A percentile compares a stretch with the other conserved stretches of the same genome.
Conservation (phyloP, 768 basidiomycete species). For the Leccinum subgranulosum region DNA sequence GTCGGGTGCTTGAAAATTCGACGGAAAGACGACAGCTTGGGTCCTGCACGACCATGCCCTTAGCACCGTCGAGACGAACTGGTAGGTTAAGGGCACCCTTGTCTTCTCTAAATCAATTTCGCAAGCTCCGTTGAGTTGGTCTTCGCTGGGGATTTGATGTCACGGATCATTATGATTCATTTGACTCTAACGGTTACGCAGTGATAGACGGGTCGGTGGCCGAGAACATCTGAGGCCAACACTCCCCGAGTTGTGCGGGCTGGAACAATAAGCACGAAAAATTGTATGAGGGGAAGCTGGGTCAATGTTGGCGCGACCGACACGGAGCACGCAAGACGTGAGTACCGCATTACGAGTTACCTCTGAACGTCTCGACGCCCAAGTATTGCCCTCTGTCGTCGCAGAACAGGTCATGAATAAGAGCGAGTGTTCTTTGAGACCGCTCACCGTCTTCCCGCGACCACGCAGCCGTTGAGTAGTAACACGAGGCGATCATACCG, state of each 20-base stretch:
- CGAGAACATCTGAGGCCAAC: conserved; percentile 53
- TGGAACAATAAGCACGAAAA: conserved; percentile 35
- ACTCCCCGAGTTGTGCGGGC: conserved; percentile 47
- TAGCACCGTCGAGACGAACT: conserved; percentile 47
- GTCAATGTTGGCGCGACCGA: background rate
- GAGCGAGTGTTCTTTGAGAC: conserved; percentile 45
- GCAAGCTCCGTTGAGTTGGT: conserved; percentile 40
- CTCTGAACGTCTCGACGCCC: conserved; percentile 29
- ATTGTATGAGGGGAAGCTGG: conserved; percentile 19
- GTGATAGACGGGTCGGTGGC: conserved; percentile 46
- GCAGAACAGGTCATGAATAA: conserved; percentile 45
- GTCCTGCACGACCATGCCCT: conserved; percentile 45
- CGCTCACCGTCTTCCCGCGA: conserved; percentile 37
- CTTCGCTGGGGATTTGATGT: conserved; percentile 25
- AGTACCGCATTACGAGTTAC: conserved; percentile 28
- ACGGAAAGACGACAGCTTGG: conserved; percentile 39
- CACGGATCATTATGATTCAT: conserved; percentile 35
- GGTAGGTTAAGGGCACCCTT: conserved; percentile 39
- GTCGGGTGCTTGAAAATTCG: conserved; percentile 40
- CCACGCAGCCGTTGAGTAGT: conserved; percentile 31
- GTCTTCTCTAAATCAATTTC: conserved; percentile 34
- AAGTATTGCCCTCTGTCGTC: conserved; percentile 20
- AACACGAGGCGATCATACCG: conserved; percentile 35
- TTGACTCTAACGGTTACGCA: conserved; percentile 21
- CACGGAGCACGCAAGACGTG: background rate